Conservation (phyloP, 2,329 filamentous ascomycete species). For the Alternaria tenuissima region DNA sequence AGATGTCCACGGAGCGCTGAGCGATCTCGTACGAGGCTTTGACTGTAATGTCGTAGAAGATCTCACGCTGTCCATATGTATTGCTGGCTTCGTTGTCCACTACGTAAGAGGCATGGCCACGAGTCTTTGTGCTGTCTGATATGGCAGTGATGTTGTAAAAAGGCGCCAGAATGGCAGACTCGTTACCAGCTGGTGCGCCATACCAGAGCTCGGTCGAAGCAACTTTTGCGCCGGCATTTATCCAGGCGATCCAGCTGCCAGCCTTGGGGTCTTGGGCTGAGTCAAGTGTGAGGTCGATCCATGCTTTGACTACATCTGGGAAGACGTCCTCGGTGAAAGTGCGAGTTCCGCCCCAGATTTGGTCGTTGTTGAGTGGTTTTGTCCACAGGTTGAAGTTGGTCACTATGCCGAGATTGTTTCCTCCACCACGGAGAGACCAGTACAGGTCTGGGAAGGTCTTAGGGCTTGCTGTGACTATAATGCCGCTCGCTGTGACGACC, state of each 20-base stretch:
- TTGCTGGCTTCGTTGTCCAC: slow-evolving; percentile 9
- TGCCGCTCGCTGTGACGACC: slow-evolving; percentile 49
- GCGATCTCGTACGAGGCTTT: slow-evolving; percentile 21
- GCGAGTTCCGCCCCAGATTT: slow-evolving; percentile 23
- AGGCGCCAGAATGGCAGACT: slow-evolving; percentile 1
- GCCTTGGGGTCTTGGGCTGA: slow-evolving; percentile 30
- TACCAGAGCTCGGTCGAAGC: slow-evolving; percentile 27
- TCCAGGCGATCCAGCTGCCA: slow-evolving; percentile 40
- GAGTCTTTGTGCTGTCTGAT: neutral
- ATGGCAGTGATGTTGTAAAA: slow-evolving; percentile 11
- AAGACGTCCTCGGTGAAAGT: slow-evolving; percentile 17
- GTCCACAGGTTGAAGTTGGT: slow-evolving; percentile 25
- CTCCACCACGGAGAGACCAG: slow-evolving; percentile 41
- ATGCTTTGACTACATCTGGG: slow-evolving; percentile 24
- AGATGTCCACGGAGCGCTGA: slow-evolving; percentile 18
- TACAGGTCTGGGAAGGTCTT: slow-evolving; percentile 33
- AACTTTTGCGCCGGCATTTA: slow-evolving; percentile 9
- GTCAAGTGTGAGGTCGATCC: slow-evolving; percentile 10
- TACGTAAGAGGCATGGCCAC: slow-evolving; percentile 4
- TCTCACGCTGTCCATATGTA: slow-evolving; percentile 12
- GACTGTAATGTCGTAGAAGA: slow-evolving; percentile 21
- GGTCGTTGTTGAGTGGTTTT: slow-evolving; percentile 17
- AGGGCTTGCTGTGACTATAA: slow-evolving; percentile 20
- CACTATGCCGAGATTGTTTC: slow-evolving; percentile 37
- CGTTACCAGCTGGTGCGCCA: slow-evolving; percentile 19